Base-by-base conservation (phyloP, 495 filamentous ascomycete genomes). In the Paragyromitra xinjiangensis region DNA sequence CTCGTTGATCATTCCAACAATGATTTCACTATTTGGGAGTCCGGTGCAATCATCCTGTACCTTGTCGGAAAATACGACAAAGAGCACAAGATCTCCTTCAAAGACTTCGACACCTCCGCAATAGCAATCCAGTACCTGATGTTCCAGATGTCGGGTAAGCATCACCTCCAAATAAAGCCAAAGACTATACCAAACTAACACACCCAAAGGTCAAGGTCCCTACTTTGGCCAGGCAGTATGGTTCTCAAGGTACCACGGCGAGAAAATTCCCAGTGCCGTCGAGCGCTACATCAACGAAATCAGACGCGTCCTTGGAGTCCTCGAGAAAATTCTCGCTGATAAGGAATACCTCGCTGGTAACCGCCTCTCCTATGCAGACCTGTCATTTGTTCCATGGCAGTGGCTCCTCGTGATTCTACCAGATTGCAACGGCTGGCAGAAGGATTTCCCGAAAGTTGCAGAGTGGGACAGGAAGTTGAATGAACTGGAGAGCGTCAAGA, bases 1-100 rank as follows among this genome's bases (percentile, higher is more conserved):
- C 75, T 85, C 58, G 89, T 93, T 69, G 82, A 91, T 61, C 92
- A 93, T 81, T 87, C 88, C 26, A 93, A 94, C 84, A 91, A 88
- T 0, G 87, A 84, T 70, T 83, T 91, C 75, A 89, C 84, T 0
- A 79, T 94, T 12, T 93, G 90, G 90, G 91, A 93, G 79, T 91
- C 89, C 5, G 92, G 91, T 67, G 92, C 92, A 16, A 92, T 93
- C 82, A 71, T 93, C 76, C 85, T 90, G 71, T 94, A 94, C 80
- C 84, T 94, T 19, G 80, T 92, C 55, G 90, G 92, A 22, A 87
- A 84, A n/a, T 94, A 94, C 84, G 91, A 93, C 84, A 88, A 83
- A 64, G 82, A 88, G 11, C 83, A 88, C 71, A 89, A 86, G 71
- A 78, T 93, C 68, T 89, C 86, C 79, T 91, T 89, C 79, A 78